Base-by-base conservation (phyloP, 768 basidiomycete species). In the Rhodosporidiobolus sp. region DNA sequence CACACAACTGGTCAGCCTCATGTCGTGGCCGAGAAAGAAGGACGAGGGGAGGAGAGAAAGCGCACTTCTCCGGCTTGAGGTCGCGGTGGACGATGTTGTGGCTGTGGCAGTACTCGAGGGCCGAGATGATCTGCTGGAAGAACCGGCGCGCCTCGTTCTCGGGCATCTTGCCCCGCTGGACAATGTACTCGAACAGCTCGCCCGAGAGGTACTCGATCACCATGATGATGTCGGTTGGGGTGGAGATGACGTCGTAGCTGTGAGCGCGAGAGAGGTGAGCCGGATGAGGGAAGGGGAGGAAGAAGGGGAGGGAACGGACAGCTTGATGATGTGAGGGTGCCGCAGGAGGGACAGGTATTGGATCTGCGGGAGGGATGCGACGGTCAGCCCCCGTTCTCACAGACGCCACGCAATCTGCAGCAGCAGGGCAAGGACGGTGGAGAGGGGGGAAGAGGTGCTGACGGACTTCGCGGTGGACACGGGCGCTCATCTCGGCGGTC, bases 31-130 rank as follows among this genome's bases (percentile, higher is more conserved):
- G 32, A 48, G n/a, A 46, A 54, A 26, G 55, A 3, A 50, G 46
- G 45, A 4, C 20, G 43, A 48, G 7, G 4, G 43, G 48, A 32
- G 10, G 28, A 16, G 63, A 50, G n/a, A 7, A 32, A 26, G 77
- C 82, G 65, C 64, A 84, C 83, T 98, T 98, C 81, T 99, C 96
- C 1, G 96, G 96, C 81, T 99, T 99, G 59, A 99, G 85, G 82
- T 99, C 96, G 50, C 96, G 89, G 83, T 98, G 96, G 1, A 97
- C 95, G 80, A 99, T 97, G 83, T 94, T 94, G 80, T 95, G 88
- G 64, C 89, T 85, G 83, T 99, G 96, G 75, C 91, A 93, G 83
- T 96, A 96, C 80, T 97, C 94, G 80, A 99, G 91, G 6, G 94
- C 95, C 26, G 91, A 91, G 73, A 98, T 94, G 80, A 99, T 90